Base-by-base conservation (phyloP, 495 filamentous ascomycete species). In the Aspergillus indologenus region DNA sequence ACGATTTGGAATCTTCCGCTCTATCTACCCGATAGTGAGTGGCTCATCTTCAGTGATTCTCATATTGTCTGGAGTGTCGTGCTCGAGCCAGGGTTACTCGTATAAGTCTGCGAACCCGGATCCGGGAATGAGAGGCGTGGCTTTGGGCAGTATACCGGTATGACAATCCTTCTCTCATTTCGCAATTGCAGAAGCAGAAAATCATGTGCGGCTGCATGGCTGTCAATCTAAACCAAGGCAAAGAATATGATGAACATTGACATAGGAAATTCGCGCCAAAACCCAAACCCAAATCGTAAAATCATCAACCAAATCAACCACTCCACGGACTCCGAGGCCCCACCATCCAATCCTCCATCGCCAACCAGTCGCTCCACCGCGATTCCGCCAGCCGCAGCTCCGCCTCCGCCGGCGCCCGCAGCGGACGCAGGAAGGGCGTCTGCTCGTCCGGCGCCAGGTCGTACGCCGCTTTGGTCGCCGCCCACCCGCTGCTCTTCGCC, bases 261-360 rank as follows among this genome's bases (percentile, higher is more conserved):
- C 45, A 47, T 22, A 47, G 45, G 45, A 47, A 47, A 47, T 45
- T 45, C 3, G 26, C 3, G 26, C 26, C 34, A 40, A 11, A 40
- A 40, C n/a, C n/a, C 5, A 40, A 40, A 40, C n/a, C 21, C 11
- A 20, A n/a, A 18, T 51, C 48, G 29, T 51, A 51, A 46, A 7
- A n/a, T n/a, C 21, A 23, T 49, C 23, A 18, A n/a, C n/a, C n/a
- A n/a, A n/a, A n/a, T n/a, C 17, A 11, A 45, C 57, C 58, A 77
- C 71, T 40, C 34, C 72, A 79, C 46, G 83, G 84, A 67, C 82
- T 83, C 50, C 84, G 71, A 2, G 82, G 72, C 31, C 90, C 91
- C 43, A 96, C 77, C 91, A 96, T 95, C 91, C 92, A 96, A 71
- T 96, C 91, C 71, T 96, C 90, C 90, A 96, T 96, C 5, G 90